phyloP scores from a whole-genome alignment of 108 stramenopile genomes.

The Epithemia pelagica region DNA sequence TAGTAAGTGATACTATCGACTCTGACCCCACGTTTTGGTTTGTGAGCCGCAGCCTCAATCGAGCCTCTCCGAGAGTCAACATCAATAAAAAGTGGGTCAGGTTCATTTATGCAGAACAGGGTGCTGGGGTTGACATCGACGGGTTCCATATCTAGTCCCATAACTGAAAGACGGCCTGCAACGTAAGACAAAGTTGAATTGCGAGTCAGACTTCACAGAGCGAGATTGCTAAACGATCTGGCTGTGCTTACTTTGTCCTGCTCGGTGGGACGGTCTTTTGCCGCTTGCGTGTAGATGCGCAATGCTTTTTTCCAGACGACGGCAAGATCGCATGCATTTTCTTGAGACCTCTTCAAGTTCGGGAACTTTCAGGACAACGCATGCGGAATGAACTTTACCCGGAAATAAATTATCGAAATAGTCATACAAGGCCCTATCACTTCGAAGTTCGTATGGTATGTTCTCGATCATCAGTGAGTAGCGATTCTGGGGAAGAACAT shows the following conservation, averaged over 20 bases:
- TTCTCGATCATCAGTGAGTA: slow-evolving; percentile 84
- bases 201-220: not conserved
- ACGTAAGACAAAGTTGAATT: not conserved
- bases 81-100: not conserved
- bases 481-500: slow-evolving; percentile 59
- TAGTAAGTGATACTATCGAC: slow-evolving; percentile 83
- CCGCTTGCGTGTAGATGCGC: slow-evolving; percentile 61
- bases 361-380: slow-evolving; percentile 69
- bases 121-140: slow-evolving; percentile 23
- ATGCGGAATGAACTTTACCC: slow-evolving; percentile 65
- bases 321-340: slow-evolving; percentile 46
- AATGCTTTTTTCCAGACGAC: slow-evolving; percentile 78
- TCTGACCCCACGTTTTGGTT: slow-evolving; percentile 36
- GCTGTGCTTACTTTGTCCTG: slow-evolving; percentile 28
- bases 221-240: not conserved
- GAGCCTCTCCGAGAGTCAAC: not conserved
- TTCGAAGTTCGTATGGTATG: slow-evolving; percentile 76
- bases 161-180: slow-evolving; percentile 49
- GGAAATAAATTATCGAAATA: slow-evolving; percentile 87
- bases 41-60: not conserved
- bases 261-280: slow-evolving; percentile 61
- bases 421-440: slow-evolving; percentile 68
- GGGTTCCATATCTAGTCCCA: slow-evolving; percentile 66
- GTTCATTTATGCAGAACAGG: not conserved
- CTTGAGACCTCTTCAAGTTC: slow-evolving; percentile 60